Conservation (phyloP, 169 alveolate species). For the Plasmodium cynomolgi region DNA sequence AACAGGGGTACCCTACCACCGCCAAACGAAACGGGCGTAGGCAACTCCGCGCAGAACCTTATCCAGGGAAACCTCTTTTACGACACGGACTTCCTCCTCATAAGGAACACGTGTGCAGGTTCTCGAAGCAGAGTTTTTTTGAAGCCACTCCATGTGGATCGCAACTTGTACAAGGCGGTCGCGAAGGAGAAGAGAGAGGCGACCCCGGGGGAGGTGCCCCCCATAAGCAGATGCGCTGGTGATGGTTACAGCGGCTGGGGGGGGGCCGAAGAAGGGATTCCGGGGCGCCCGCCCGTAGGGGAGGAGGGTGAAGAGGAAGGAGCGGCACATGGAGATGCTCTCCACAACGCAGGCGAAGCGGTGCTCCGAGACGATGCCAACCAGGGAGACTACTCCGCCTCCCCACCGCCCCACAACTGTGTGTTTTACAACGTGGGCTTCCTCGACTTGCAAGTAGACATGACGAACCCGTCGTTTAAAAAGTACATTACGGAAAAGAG, state of each 20-base stretch:
- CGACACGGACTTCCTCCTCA: slow-evolving; percentile 51
- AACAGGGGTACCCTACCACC: neutral
- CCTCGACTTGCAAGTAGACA: slow-evolving; percentile 37
- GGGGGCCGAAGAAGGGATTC: neutral
- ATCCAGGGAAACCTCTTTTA: slow-evolving; percentile 5
- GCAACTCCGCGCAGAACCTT: neutral
- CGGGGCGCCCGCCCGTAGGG: neutral
- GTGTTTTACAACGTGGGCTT: slow-evolving; percentile 66
- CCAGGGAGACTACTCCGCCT: neutral
- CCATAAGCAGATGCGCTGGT: neutral
- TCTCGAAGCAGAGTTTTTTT: neutral
- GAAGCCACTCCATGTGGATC: slow-evolving; percentile 58
- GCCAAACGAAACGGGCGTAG: neutral
- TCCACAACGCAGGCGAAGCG: neutral
- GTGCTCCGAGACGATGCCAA: neutral
- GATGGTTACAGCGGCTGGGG: neutral
- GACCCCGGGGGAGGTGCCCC: neutral
- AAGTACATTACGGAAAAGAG: slow-evolving; percentile 49
- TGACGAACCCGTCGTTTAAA: slow-evolving; percentile 34
- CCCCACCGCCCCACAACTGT: neutral
- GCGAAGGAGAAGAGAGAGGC: neutral
- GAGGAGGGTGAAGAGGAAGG: neutral
- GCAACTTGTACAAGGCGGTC: neutral
- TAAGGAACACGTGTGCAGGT: slow-evolving; percentile 13
- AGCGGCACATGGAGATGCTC: neutral